These are phyloP conservation scores for Naumovozyma castellii DNA, from an alignment of 805 yeast species.

Conservation along the genomic window DNA sequence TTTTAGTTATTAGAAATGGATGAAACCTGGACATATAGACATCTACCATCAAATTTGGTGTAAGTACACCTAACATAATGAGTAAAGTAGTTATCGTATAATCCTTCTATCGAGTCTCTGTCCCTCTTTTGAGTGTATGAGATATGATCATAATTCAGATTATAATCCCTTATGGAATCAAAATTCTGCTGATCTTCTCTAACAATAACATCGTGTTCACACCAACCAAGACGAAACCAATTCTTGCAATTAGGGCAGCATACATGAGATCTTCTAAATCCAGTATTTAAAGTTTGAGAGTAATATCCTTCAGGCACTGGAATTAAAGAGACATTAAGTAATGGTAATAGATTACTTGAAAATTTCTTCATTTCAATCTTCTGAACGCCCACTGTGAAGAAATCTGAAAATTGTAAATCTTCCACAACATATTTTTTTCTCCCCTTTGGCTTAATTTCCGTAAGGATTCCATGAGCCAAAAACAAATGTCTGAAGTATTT, in stretches of 20 bases:
- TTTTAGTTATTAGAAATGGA: not conserved
- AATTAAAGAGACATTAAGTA: constrained; percentile 7
- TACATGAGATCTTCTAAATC: constrained; percentile 12
- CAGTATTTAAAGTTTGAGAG: constrained; percentile 8
- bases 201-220: constrained; percentile 12
- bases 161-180: constrained; percentile 9
- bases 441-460: constrained; percentile 2
- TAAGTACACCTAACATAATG: constrained; percentile 12
- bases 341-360: constrained; percentile 8
- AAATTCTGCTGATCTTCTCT: constrained; percentile 9
- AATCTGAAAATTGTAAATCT: constrained; percentile 1
- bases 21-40: constrained; percentile 4
- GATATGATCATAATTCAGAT: constrained; percentile 5
- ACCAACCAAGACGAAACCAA: constrained; percentile 16
- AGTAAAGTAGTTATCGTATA: constrained; percentile 15
- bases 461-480: constrained; percentile 17
- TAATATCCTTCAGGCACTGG: constrained; percentile 14
- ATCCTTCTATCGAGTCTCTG: constrained; percentile 10
- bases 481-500: constrained; percentile 14
- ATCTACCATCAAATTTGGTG: constrained; percentile 4
- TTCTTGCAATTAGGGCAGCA: constrained; percentile 12
- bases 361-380: constrained; percentile 4
- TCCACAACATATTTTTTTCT: not conserved
- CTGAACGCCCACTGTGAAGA: constrained; percentile 5
- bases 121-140: constrained; percentile 9